These are phyloP conservation scores for Pterula multifida DNA, from an alignment of 1,284 basidiomycete genomes.

Conservation along the genomic window DNA sequence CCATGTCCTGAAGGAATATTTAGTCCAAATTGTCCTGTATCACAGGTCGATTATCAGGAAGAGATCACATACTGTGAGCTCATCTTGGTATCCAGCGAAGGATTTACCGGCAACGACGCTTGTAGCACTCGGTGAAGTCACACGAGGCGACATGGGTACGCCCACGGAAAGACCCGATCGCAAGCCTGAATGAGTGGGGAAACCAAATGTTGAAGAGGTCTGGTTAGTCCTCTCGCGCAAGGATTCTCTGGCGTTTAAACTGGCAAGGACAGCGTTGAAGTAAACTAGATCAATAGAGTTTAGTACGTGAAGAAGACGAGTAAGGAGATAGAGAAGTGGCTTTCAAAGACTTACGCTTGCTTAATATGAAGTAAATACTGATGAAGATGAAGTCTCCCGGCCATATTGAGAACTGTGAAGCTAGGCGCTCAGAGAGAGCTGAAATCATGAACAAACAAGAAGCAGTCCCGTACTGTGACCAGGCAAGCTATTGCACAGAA, in stretches of 20 bases:
- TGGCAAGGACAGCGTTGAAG: constrained; percentile 26
- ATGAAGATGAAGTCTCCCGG: constrained; percentile 26
- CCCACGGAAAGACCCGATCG: too few species aligned
- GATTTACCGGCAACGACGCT: too few species aligned
- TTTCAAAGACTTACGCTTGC: constrained; percentile 21
- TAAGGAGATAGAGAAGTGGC: too few species aligned
- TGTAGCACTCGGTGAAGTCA: not conserved
- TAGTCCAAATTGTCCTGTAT: too few species aligned
- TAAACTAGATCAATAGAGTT: constrained; percentile 18
- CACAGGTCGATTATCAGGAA: too few species aligned
- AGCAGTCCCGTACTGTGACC: constrained; percentile 18
- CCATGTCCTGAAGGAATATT: not conserved
- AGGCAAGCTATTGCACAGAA: constrained; percentile 20
- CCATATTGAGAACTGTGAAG: constrained; percentile 23
- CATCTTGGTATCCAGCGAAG: too few species aligned
- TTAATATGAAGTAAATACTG: constrained; percentile 24
- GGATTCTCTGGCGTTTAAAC: constrained; percentile 23
- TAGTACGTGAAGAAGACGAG: not conserved
- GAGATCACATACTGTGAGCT: too few species aligned
- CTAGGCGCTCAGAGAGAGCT: too few species aligned
- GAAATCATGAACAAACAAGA: not conserved
- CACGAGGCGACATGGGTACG: not conserved
- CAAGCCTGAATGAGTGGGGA: too few species aligned
- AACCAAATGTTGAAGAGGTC: too few species aligned
- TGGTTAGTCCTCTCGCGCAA: constrained; percentile 11